phyloP scores from a whole-genome alignment of 31 red algal species.

The Pterothamnion heteromorphum region DNA sequence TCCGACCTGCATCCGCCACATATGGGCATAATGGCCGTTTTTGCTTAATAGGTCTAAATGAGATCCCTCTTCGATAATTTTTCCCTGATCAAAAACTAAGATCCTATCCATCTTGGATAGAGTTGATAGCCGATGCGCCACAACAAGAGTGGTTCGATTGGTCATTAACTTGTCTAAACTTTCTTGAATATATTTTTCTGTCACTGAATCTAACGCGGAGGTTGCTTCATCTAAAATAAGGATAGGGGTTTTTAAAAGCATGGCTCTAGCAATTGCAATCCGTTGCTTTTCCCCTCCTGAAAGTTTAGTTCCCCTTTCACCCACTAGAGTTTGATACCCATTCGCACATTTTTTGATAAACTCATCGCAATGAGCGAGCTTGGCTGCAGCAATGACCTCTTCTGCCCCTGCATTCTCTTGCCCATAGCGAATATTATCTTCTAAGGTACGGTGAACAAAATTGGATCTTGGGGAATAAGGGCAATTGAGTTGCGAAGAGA shows the following conservation, averaged over 20 bases:
- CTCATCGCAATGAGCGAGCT: conserved; percentile 76
- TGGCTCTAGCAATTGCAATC: conserved; percentile 85
- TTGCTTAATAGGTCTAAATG: conserved; percentile 63
- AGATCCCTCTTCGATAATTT: conserved; percentile 75
- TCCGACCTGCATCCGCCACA: conserved; percentile 56
- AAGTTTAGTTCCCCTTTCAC: conserved; percentile 81
- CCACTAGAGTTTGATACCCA: conserved; percentile 83
- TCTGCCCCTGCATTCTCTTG: conserved; percentile 59
- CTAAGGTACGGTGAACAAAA: conserved; percentile 65
- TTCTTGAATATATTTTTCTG: conserved; percentile 64
- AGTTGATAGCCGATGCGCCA: conserved; percentile 90
- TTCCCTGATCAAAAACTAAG: conserved; percentile 69
- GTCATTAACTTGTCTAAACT: conserved; percentile 53
- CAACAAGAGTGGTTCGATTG: conserved; percentile 68
- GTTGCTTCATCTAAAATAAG: conserved; percentile 83
- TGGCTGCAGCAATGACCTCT: conserved; percentile 81
- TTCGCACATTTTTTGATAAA: conserved; percentile 73
- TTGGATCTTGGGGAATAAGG: conserved; percentile 75
- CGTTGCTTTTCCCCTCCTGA: conserved; percentile 93
- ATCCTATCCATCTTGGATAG: conserved; percentile 75
- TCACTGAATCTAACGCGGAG: conserved; percentile 77
- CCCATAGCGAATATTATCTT: conserved; percentile 91
- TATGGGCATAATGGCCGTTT: conserved; percentile 69
- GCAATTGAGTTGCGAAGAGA: conserved; percentile 63
- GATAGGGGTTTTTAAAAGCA: conserved; percentile 79